Conservation (phyloP, 2,329 filamentous ascomycete genomes). For the Ceratocystis ficicola region DNA sequence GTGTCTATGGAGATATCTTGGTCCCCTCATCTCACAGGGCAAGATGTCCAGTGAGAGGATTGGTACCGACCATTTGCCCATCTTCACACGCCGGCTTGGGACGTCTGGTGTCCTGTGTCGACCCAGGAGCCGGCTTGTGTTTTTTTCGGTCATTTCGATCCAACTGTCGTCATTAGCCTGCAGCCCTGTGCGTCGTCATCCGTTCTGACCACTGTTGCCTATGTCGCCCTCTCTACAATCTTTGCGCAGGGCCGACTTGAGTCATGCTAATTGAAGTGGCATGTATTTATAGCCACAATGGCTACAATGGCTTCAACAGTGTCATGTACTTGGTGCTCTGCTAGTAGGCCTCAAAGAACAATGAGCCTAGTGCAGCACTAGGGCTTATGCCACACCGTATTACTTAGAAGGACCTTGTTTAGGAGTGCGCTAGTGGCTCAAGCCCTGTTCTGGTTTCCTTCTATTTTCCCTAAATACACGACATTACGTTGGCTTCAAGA, state of each 20-base stretch:
- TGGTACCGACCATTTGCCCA: neutral
- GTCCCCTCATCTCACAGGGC: neutral
- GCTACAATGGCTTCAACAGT: neutral
- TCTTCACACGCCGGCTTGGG: neutral
- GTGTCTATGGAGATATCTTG: neutral
- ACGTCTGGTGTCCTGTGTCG: neutral
- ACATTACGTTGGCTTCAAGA: too few relatives aligned
- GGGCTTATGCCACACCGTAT: neutral
- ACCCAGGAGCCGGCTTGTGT: neutral
- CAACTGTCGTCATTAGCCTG: neutral
- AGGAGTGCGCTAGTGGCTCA: neutral
- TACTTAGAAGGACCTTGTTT: neutral
- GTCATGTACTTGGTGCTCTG: neutral
- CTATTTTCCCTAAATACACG: too few relatives aligned
- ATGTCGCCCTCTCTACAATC: neutral
- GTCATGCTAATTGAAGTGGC: neutral
- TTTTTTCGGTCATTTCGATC: neutral
- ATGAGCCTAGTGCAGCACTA: neutral
- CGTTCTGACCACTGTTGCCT: neutral
- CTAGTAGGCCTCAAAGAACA: neutral
- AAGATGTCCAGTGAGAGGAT: neutral
- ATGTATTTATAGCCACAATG: constrained; percentile 1
- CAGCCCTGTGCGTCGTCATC: neutral
- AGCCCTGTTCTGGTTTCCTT: neutral
- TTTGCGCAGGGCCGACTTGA: neutral